These are phyloP conservation scores for Toxoplasma gondii DNA, from an alignment of 169 alveolate genomes.

Conservation along the genomic window DNA sequence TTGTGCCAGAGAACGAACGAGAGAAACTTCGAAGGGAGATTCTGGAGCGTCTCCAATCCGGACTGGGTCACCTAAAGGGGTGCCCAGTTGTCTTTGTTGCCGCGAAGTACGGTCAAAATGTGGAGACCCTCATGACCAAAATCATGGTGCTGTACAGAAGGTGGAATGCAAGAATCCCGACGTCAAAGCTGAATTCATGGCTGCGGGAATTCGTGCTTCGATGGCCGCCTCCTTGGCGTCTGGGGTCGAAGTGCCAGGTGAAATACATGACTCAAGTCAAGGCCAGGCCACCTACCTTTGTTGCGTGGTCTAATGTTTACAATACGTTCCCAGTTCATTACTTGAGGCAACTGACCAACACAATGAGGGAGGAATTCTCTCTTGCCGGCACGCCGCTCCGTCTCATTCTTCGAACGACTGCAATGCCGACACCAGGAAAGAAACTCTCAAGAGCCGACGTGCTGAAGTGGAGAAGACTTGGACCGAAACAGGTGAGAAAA, in stretches of 20 bases:
- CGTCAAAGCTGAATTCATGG: conserved; percentile 68
- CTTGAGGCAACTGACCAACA: conserved; percentile 76
- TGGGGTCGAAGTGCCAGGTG: conserved; percentile 79
- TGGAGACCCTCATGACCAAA: conserved; percentile 66
- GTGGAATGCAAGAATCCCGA: conserved; percentile 71
- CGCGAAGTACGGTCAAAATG: conserved; percentile 63
- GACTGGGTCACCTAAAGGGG: conserved; percentile 69
- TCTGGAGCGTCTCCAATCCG: conserved; percentile 65
- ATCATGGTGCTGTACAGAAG: conserved; percentile 53
- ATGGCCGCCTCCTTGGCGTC: conserved; percentile 86
- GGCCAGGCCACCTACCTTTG: conserved; percentile 82
- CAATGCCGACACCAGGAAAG: conserved; percentile 71
- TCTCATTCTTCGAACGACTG: conserved; percentile 77
- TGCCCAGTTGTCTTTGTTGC: conserved; percentile 72
- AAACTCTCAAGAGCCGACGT: conserved; percentile 67
- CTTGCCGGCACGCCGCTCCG: conserved; percentile 72
- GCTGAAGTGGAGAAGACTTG: conserved; percentile 76
- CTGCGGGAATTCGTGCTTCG: conserved; percentile 61
- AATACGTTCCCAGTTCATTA: conserved; percentile 80
- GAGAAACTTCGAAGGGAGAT: conserved; percentile 44
- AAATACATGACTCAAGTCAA: conserved; percentile 76
- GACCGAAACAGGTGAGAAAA: conserved; percentile 73
- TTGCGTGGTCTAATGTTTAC: conserved; percentile 81
- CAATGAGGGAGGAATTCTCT: conserved; percentile 78
- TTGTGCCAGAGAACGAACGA: conserved; percentile 42